phyloP scores from a whole-genome alignment of 1,284 basidiomycete species.

The Microbotryum intermedium region DNA sequence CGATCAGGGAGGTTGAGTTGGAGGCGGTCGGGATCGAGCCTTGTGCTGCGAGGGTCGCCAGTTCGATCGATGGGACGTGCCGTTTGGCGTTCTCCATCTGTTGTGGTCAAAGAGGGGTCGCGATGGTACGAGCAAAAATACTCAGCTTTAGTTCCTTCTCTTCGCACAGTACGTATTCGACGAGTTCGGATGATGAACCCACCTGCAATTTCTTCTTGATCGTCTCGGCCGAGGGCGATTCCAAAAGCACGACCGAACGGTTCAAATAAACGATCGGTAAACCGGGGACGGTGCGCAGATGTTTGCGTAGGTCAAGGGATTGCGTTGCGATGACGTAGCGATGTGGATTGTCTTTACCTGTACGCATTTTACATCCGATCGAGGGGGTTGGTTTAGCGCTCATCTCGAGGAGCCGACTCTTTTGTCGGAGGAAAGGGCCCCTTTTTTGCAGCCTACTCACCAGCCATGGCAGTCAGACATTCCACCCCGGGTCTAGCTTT shows the following conservation, averaged over 20 bases:
- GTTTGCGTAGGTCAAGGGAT: slow-evolving; percentile 56
- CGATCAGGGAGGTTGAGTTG: background rate
- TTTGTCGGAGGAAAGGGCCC: too few relatives aligned
- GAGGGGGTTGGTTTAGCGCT: too few relatives aligned
- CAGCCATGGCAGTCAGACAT: slow-evolving; percentile 74
- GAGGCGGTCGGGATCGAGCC: background rate
- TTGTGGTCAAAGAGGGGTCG: background rate
- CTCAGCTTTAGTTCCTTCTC: too few relatives aligned
- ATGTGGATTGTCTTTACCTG: slow-evolving; percentile 80
- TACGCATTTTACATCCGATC: background rate
- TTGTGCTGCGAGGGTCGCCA: slow-evolving; percentile 16
- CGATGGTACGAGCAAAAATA: too few relatives aligned
- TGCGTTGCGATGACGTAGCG: slow-evolving; percentile 79
- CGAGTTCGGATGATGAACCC: slow-evolving; percentile 33
- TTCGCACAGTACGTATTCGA: too few relatives aligned
- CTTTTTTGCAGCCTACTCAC: too few relatives aligned
- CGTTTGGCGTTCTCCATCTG: slow-evolving; percentile 33
- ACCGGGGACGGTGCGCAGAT: slow-evolving; percentile 62
- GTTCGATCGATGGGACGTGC: slow-evolving; percentile 45
- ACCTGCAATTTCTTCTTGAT: slow-evolving; percentile 58
- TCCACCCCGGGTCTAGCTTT: slow-evolving; percentile 62
- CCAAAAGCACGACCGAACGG: slow-evolving; percentile 79
- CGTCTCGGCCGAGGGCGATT: slow-evolving; percentile 71
- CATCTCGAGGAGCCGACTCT: too few relatives aligned
- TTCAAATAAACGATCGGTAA: slow-evolving; percentile 82